A percentile compares a stretch with the other conserved stretches of the same genome.
Evolutionary conservation across 768 basidiomycete species (phyloP).

Genomic region (Clitopilus passeckerianus): DNA sequence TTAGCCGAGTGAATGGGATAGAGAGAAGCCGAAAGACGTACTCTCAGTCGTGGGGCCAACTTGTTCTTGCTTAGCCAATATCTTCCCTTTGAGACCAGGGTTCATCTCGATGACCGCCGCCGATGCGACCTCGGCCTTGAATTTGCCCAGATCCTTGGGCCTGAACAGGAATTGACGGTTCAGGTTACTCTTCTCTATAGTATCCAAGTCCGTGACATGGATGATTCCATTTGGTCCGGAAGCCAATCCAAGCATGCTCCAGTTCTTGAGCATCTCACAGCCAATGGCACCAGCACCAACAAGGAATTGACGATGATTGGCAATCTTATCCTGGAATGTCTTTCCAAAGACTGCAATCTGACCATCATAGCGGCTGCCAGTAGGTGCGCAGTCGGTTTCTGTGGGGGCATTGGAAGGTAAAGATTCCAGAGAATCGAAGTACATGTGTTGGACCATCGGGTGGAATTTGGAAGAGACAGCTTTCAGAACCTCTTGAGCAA

Average conservation of each 20-base stretch:
- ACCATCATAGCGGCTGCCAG: constrained; percentile 82
- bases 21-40: constrained; percentile 30
- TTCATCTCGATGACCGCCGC: constrained; percentile 95
- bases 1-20: too few relatives aligned
- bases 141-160: constrained; percentile 91
- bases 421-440: constrained; percentile 97
- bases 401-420: constrained; percentile 71
- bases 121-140: constrained; percentile 94
- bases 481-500: constrained; percentile 97
- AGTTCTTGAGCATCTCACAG: constrained; percentile 99
- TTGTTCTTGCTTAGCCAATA: constrained; percentile 84
- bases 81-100: constrained; percentile 81
- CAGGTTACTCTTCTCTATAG: constrained; percentile 98
- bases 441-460: constrained; percentile 91
- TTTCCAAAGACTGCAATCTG: constrained; percentile 97
- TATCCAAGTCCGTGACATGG: constrained; percentile 95
- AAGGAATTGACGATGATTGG: constrained; percentile 88
- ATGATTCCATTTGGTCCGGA: constrained; percentile 75
- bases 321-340: constrained; percentile 87
- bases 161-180: constrained; percentile 99
- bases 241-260: constrained; percentile 97
- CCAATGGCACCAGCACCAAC: constrained; percentile 99
- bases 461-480: constrained; percentile 98
- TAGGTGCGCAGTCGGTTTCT: constrained; percentile 80
- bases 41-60: constrained; percentile 93